phyloP scores from a whole-genome alignment of 257 asterid genomes.

The Nicotiana sylvestris region DNA sequence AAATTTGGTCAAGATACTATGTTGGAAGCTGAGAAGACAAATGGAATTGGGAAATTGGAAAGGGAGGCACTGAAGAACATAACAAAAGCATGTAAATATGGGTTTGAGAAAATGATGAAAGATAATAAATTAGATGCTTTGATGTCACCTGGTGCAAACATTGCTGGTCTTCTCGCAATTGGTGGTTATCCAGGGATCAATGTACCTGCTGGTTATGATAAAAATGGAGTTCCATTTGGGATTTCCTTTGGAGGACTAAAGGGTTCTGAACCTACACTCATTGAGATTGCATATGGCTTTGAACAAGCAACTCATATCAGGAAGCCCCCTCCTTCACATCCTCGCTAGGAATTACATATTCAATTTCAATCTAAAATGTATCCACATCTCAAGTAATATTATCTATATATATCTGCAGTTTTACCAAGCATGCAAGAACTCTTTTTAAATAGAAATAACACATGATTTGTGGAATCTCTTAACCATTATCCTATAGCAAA shows the following conservation, averaged over 20 bases:
- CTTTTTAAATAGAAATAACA: too few species aligned
- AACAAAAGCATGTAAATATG: constrained; percentile 11
- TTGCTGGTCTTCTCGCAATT: constrained; percentile 21
- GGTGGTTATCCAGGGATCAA: constrained; percentile 47
- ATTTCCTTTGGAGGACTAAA: constrained; percentile 47
- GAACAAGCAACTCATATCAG: constrained; percentile 52
- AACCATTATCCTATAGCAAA: too few species aligned
- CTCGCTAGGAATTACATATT: not conserved
- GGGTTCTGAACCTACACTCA: constrained; percentile 47
- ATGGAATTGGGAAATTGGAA: constrained; percentile 30
- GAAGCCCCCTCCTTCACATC: constrained; percentile 36
- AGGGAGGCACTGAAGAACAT: constrained; percentile 23
- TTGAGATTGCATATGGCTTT: constrained; percentile 53
- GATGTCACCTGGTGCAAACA: constrained; percentile 10
- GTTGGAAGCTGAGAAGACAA: constrained; percentile 35
- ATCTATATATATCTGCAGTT: too few species aligned
- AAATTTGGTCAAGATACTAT: constrained; percentile 30
- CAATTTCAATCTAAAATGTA: not conserved
- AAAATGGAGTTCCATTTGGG: constrained; percentile 33
- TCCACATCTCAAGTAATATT: not conserved
- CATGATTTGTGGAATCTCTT: too few species aligned
- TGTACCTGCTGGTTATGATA: constrained; percentile 45
- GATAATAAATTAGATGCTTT: constrained; percentile 34
- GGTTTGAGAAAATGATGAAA: constrained; percentile 37
- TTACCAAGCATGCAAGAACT: too few species aligned